phyloP scores from a whole-genome alignment of 2,329 filamentous ascomycete species.

The Fusarium tuaranense region DNA sequence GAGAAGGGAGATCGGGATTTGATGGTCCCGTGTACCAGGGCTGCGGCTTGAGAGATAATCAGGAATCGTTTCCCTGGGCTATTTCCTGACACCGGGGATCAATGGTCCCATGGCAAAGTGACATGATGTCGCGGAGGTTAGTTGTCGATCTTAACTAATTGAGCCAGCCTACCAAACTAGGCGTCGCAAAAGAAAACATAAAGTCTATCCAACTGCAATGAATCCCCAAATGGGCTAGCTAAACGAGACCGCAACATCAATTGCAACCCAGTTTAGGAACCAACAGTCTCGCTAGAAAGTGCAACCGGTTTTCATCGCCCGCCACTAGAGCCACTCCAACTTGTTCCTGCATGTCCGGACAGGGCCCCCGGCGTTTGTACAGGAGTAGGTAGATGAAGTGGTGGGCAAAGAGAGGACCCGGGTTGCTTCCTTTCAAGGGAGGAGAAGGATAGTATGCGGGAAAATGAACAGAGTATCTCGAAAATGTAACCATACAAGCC shows the following conservation, averaged over 20 bases:
- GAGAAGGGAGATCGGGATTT: not conserved
- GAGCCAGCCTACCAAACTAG: not conserved
- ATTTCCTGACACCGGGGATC: not conserved
- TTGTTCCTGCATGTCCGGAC: conserved; percentile 37
- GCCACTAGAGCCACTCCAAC: conserved; percentile 7
- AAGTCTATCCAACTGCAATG: not conserved
- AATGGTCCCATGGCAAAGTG: not conserved
- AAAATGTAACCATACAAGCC: not conserved
- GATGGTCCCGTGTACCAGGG: not conserved
- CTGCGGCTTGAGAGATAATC: not conserved
- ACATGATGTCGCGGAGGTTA: not conserved
- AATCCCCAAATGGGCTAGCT: not conserved
- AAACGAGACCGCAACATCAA: not conserved
- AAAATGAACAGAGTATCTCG: not conserved
- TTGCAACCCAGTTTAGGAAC: conserved; percentile 1
- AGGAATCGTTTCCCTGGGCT: not conserved
- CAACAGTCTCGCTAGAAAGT: not conserved
- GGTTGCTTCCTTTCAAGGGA: not conserved
- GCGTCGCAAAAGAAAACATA: conserved; percentile 9
- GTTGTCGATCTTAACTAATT: not conserved
- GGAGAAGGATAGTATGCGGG: not conserved
- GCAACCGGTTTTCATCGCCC: conserved; percentile 11
- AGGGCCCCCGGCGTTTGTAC: conserved; percentile 11
- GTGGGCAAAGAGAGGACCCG: not conserved
- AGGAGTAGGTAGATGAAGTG: not conserved